phyloP scores from a whole-genome alignment of 2,329 filamentous ascomycete species.

The Colletotrichum sp. region DNA sequence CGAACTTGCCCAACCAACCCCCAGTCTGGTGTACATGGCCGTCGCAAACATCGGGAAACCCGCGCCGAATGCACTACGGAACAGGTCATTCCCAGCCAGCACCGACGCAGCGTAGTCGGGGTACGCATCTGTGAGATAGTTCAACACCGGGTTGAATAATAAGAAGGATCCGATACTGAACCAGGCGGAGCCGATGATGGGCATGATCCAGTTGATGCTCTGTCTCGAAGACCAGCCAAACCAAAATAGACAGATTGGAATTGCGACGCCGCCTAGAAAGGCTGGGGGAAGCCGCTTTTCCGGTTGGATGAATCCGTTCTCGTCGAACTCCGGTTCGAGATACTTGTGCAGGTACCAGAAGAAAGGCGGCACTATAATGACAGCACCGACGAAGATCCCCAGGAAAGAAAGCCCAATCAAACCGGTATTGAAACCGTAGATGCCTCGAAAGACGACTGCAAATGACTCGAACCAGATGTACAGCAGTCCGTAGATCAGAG shows the following conservation, averaged over 20 bases:
- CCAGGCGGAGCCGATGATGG: slow-evolving; percentile 57
- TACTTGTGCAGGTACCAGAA: slow-evolving; percentile 17
- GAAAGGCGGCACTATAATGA: slow-evolving; percentile 51
- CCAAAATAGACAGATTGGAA: slow-evolving; percentile 71
- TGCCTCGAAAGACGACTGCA: slow-evolving; percentile 40
- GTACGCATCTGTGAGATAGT: slow-evolving; percentile 24
- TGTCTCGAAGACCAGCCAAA: slow-evolving; percentile 73
- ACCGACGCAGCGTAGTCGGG: slow-evolving; percentile 22
- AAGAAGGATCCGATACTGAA: slow-evolving; percentile 58
- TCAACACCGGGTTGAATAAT: slow-evolving; percentile 23
- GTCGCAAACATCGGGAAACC: slow-evolving; percentile 18
- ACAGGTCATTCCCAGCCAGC: slow-evolving; percentile 23
- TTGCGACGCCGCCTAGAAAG: slow-evolving; percentile 59
- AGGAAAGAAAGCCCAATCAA: slow-evolving; percentile 66
- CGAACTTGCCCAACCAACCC: slow-evolving; percentile 20
- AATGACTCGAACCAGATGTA: slow-evolving; percentile 67
- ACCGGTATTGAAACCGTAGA: slow-evolving; percentile 53
- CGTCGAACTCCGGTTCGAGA: slow-evolving; percentile 19
- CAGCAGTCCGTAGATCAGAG: slow-evolving; percentile 55
- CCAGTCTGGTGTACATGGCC: slow-evolving; percentile 21
- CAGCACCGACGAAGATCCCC: slow-evolving; percentile 59
- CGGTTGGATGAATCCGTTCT: slow-evolving; percentile 15
- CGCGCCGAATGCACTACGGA: slow-evolving; percentile 14
- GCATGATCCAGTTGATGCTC: slow-evolving; percentile 62
- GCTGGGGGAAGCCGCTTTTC: slow-evolving; percentile 23